A percentile compares a stretch with the other conserved stretches of the same genome.
Conservation (phyloP, 805 yeast genomes). For the Yamadazyma akitaensis region DNA sequence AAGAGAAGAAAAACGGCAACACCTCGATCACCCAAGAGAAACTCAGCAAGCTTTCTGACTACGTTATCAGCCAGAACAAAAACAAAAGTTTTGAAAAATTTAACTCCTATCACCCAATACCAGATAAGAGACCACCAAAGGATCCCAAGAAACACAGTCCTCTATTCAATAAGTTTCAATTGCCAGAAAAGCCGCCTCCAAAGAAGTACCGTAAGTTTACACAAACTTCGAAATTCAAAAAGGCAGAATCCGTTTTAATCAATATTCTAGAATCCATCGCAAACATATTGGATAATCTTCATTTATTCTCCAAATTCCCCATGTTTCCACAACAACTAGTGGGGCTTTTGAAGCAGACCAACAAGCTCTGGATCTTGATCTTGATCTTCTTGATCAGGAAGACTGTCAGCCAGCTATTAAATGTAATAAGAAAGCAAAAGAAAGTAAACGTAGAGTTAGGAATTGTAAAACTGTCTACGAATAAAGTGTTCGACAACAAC, state of each 20-base stretch:
- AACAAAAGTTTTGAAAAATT: conserved; percentile 11
- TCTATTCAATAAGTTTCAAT: conserved; percentile 28
- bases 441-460: conserved; percentile 36
- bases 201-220: conserved; percentile 4
- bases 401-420: conserved; percentile 39
- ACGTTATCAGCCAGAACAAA: conserved; percentile 20
- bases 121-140: conserved; percentile 13
- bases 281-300: conserved; percentile 39
- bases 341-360: conserved; percentile 37
- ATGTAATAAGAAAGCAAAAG: conserved; percentile 35
- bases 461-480: conserved; percentile 23
- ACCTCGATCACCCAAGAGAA: conserved; percentile 36
- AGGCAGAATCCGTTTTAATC: conserved; percentile 27
- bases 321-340: conserved; percentile 37
- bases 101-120: conserved; percentile 17
- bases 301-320: conserved; percentile 40
- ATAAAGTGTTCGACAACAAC: conserved; percentile 16
- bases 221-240: conserved; percentile 26
- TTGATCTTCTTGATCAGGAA: conserved; percentile 39
- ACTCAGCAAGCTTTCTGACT: conserved; percentile 27
- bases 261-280: conserved; percentile 35
- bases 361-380: conserved; percentile 41
- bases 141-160: conserved; percentile 22
- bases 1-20: conserved; percentile 38
- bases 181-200: conserved; percentile 14